These are phyloP conservation scores for Chrysosporium keratinophilum DNA, from an alignment of 2,329 filamentous ascomycete genomes.

Conservation along the genomic window DNA sequence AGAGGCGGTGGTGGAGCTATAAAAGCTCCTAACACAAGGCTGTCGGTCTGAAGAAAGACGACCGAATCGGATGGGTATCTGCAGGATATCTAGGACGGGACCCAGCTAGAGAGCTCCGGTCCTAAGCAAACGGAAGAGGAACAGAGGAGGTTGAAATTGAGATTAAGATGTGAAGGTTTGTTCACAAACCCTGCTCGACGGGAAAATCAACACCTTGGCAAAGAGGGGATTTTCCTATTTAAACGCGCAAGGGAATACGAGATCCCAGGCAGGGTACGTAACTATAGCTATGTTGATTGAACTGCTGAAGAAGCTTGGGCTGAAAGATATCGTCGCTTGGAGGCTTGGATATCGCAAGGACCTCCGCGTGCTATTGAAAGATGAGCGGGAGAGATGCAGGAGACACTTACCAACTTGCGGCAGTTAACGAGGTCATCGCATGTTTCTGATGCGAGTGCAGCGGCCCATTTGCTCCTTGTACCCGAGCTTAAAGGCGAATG, in stretches of 20 bases:
- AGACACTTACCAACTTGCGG: too few species aligned
- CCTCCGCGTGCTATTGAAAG: neutral
- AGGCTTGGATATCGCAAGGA: neutral
- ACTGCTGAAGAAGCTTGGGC: neutral
- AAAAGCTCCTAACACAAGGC: neutral
- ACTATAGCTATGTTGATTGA: neutral
- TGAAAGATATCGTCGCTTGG: conserved; percentile 7
- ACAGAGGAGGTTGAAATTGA: neutral
- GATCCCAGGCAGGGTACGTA: neutral
- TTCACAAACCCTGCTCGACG: neutral
- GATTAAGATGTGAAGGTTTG: neutral
- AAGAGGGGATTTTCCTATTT: neutral
- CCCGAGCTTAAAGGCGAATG: too few species aligned
- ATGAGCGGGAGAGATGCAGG: neutral
- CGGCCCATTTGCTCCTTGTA: too few species aligned
- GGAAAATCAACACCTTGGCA: neutral
- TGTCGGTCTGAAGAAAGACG: neutral
- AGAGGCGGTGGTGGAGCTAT: neutral
- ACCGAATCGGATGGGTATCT: too few species aligned
- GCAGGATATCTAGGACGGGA: too few species aligned
- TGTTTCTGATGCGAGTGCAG: too few species aligned
- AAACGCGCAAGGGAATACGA: neutral
- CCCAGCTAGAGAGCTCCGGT: too few species aligned
- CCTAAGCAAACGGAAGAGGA: too few species aligned
- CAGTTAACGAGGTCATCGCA: too few species aligned